Evolutionary conservation across 345 rosid species (phyloP).

Genomic region (Toxicodendron radicans): DNA sequence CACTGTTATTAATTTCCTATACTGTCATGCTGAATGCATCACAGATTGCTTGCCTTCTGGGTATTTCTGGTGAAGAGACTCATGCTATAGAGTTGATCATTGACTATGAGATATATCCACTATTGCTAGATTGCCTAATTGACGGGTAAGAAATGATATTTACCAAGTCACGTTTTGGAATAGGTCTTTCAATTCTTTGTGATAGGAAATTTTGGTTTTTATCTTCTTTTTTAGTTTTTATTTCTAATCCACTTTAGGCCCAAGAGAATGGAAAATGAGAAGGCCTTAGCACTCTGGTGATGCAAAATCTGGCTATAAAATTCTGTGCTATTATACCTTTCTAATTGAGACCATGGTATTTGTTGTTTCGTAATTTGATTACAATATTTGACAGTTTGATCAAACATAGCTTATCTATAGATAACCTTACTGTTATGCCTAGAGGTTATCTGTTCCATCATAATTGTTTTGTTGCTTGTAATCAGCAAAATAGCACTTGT

Average conservation of each 20-base stretch:
- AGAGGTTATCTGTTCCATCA: neutral
- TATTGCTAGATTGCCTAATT: conserved; percentile 65
- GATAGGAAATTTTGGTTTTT: neutral
- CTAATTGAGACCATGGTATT: neutral
- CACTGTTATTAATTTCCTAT: neutral
- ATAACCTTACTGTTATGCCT: neutral
- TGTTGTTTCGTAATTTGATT: neutral
- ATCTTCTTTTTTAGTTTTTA: neutral
- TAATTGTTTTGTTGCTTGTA: neutral
- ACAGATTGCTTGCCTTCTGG: conserved; percentile 71
- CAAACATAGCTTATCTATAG: neutral
- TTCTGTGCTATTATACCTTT: neutral
- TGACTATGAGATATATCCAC: conserved; percentile 64
- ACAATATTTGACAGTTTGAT: neutral
- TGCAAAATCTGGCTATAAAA: neutral
- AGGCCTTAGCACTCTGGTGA: neutral
- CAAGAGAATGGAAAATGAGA: neutral
- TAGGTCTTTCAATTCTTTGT: neutral
- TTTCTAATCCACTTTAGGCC: neutral
- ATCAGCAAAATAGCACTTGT: neutral
- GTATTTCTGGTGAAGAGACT: conserved; percentile 40
- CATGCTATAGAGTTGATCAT: conserved; percentile 49
- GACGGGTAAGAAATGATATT: conserved; percentile 50
- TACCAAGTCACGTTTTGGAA: neutral
- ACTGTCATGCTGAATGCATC: conserved; percentile 12